Evolutionary conservation across 2,329 filamentous ascomycete genomes (phyloP), one percentile per base, ranked within the genome.

Genomic region (Alternaria consortialis): DNA sequence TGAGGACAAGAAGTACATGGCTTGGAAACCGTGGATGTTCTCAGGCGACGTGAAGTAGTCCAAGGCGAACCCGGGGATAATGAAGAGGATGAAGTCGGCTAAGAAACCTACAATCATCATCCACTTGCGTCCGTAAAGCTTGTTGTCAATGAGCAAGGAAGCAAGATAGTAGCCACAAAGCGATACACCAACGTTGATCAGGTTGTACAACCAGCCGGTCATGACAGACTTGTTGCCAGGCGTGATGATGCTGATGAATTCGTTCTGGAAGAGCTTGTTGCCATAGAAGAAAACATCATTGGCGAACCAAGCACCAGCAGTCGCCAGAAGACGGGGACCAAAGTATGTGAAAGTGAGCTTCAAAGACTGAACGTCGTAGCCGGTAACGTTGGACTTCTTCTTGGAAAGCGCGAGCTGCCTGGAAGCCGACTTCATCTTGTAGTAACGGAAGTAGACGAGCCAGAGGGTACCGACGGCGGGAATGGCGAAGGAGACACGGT

Each of bases 211-310:
- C 94, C 94, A 98, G 62, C 86, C 90, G 34, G 89, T 90, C 87
- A 97, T 91, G 77, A 97, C 87, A 7, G 91, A 93, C 36, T 84
- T 81, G 65, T 88, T 86, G 67, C 86, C 81, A 54, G 88, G 85
- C 56, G 89, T 91, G 69, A 97, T 90, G 75, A 95, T 91, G 32
- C 83, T 84, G 81, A 97, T 97, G 82, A 97, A 97, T 77, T 94
- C 87, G 64, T 87, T 87, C 82, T 97, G 94, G 87, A 97, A 97
- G 55, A 97, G 90, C 86, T 97, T 97, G 90, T 97, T 97, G 71
- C 94, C 94, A 83, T 98, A 98, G 85, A 98, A 98, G 86, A 98
- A 97, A 68, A 98, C 91, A 75, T 98, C 94, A 80, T 98, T 98
- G 83, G 90, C 92, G 81, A 94, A 98, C 94, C 94, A 98, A 36